A percentile compares a stretch with the other conserved stretches of the same genome.
Evolutionary conservation across 169 alveolate species (phyloP).

Genomic region (Cryptosporidium meleagridis): DNA sequence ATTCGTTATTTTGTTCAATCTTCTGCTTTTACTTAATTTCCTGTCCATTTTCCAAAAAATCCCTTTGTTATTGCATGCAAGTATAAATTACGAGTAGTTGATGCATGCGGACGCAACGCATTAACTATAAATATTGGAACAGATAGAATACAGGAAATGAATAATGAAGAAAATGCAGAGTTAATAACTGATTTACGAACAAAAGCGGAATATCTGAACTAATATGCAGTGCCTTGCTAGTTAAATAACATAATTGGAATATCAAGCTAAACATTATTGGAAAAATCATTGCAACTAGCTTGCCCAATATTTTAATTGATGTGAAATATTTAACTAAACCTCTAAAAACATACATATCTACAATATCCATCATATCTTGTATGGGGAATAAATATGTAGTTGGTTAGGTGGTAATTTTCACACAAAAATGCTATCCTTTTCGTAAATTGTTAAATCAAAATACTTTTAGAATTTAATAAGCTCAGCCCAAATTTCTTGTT

Average conservation of each 20-base stretch:
- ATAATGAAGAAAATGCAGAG: not conserved
- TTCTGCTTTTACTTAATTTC: not conserved
- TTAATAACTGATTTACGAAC: slow-evolving; percentile 3
- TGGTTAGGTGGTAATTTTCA: not conserved
- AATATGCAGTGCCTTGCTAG: not conserved
- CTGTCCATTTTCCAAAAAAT: no score
- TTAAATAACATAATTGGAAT: not conserved
- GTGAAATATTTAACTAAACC: not conserved
- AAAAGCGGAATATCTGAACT: not conserved
- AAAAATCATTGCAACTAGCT: not conserved
- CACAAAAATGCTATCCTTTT: not conserved
- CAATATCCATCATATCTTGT: not conserved
- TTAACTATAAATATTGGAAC: not conserved
- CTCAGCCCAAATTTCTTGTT: not conserved
- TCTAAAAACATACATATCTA: no score
- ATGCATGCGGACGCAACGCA: no score
- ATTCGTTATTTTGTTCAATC: not conserved
- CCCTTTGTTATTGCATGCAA: not conserved
- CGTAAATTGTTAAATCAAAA: no score
- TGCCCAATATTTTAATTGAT: not conserved
- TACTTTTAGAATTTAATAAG: not conserved
- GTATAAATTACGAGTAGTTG: no score
- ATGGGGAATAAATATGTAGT: not conserved
- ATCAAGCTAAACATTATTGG: not conserved
- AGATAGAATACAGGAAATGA: not conserved